Conservation (phyloP, 345 rosid species). For the Ailanthus altissimus region DNA sequence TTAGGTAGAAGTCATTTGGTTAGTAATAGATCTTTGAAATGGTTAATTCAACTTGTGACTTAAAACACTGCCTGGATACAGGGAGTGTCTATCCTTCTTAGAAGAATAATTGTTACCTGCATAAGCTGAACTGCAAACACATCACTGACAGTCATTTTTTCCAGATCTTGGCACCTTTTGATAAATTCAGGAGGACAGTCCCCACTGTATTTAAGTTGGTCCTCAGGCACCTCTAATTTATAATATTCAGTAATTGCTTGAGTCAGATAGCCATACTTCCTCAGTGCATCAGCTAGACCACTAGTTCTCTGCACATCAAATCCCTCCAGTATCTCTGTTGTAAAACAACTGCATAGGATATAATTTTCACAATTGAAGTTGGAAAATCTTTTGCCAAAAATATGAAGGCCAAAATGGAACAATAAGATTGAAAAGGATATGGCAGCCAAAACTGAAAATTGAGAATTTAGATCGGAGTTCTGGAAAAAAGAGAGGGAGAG, state of each 20-base stretch:
- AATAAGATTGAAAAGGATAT: not conserved
- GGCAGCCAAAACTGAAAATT: not conserved
- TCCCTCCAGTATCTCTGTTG: slow-evolving; percentile 91
- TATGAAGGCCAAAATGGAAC: not conserved
- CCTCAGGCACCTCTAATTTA: slow-evolving; percentile 37
- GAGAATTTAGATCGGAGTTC: not conserved
- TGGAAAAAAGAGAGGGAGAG: not conserved
- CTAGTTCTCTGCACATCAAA: slow-evolving; percentile 82
- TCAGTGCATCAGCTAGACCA: slow-evolving; percentile 70
- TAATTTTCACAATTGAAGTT: not conserved
- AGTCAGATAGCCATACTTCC: slow-evolving; percentile 78
- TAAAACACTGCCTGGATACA: not conserved
- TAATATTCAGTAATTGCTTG: slow-evolving; percentile 67
- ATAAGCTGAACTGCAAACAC: slow-evolving; percentile 90
- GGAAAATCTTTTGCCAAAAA: not conserved
- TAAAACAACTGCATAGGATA: slow-evolving; percentile 68
- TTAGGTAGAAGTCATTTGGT: not conserved
- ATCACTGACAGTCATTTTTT: slow-evolving; percentile 80
- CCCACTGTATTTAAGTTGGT: slow-evolving; percentile 32
- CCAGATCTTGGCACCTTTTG: slow-evolving; percentile 71
- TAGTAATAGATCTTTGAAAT: not conserved
- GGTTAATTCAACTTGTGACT: not conserved
- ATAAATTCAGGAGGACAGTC: slow-evolving; percentile 65
- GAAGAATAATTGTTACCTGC: slow-evolving; percentile 61
- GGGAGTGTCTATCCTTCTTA: slow-evolving; percentile 1